Percentiles rank a stretch among this genome's conserved stretches.
These are phyloP conservation scores for Penicillium daleae DNA, from an alignment of 495 filamentous ascomycete genomes.

Conservation along the genomic window DNA sequence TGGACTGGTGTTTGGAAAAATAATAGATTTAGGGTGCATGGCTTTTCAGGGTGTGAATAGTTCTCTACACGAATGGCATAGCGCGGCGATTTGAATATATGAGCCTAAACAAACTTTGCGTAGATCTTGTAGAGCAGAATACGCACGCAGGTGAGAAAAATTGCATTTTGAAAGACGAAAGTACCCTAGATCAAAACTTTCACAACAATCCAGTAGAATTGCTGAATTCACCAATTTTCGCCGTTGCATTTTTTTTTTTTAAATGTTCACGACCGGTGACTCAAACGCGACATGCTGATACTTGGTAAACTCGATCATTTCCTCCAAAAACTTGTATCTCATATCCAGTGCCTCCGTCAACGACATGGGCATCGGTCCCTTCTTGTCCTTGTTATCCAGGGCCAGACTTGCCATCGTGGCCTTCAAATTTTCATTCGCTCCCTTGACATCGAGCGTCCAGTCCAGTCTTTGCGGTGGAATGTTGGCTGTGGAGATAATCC, in stretches of 20 bases:
- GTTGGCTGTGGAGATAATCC: conserved; percentile 58
- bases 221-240: neutral
- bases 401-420: conserved; percentile 31
- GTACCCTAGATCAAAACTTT: neutral
- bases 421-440: conserved; percentile 15
- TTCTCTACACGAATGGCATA: conserved; percentile 35
- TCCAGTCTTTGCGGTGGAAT: conserved; percentile 57
- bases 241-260: neutral
- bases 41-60: conserved; percentile 20
- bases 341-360: conserved; percentile 39
- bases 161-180: conserved; percentile 6
- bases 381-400: conserved; percentile 34
- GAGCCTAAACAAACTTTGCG: neutral
- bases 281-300: conserved; percentile 44
- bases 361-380: conserved; percentile 37
- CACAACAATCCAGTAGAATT: neutral
- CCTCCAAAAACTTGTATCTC: conserved; percentile 31
- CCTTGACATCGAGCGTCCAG: conserved; percentile 35
- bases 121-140: conserved; percentile 1
- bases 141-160: neutral
- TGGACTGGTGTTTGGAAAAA: conserved; percentile 21
- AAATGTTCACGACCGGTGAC: conserved; percentile 34
- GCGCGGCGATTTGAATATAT: conserved; percentile 34
- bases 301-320: conserved; percentile 33
- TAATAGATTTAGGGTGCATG: conserved; percentile 10